Conservation (phyloP, 2,329 filamentous ascomycete genomes). For the Epichloe gansuensis region DNA sequence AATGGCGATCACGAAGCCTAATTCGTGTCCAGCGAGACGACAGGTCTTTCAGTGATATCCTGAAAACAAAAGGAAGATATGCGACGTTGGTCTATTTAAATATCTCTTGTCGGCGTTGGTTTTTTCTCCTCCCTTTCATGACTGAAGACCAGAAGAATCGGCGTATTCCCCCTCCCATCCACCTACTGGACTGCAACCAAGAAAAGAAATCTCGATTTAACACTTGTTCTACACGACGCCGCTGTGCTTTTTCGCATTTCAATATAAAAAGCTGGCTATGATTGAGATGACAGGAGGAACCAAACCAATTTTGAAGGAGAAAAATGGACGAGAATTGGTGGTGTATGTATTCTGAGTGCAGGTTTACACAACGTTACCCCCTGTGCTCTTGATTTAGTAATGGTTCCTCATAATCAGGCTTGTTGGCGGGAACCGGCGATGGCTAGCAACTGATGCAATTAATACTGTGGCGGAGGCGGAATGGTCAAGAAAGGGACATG, state of each 20-base stretch:
- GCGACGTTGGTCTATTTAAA: slow-evolving; percentile 31
- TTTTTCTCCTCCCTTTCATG: slow-evolving; percentile 22
- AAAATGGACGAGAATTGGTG: slow-evolving; percentile 8
- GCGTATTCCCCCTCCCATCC: slow-evolving; percentile 25
- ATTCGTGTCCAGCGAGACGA: slow-evolving; percentile 16
- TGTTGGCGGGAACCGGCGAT: slow-evolving; percentile 5
- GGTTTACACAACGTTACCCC: background rate
- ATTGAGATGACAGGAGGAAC: slow-evolving; percentile 21
- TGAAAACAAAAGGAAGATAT: slow-evolving; percentile 17
- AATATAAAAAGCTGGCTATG: slow-evolving; percentile 16
- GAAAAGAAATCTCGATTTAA: slow-evolving; percentile 15
- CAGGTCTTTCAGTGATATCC: slow-evolving; percentile 21
- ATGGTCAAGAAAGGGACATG: slow-evolving; percentile 2
- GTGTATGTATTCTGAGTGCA: slow-evolving; percentile 5
- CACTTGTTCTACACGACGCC: slow-evolving; percentile 19
- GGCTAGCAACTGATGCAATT: slow-evolving; percentile 9
- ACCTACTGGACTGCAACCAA: slow-evolving; percentile 21
- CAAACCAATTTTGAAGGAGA: slow-evolving; percentile 5
- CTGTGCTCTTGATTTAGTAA: slow-evolving; percentile 4
- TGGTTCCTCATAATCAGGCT: slow-evolving; percentile 1
- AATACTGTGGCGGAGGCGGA: slow-evolving; percentile 6
- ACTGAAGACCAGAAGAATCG: slow-evolving; percentile 30
- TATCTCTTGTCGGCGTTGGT: slow-evolving; percentile 36
- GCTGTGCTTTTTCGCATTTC: slow-evolving; percentile 17
- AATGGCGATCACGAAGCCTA: slow-evolving; percentile 45